Base-by-base conservation (phyloP, 345 rosid genomes). In the Citrus mangshanensis region DNA sequence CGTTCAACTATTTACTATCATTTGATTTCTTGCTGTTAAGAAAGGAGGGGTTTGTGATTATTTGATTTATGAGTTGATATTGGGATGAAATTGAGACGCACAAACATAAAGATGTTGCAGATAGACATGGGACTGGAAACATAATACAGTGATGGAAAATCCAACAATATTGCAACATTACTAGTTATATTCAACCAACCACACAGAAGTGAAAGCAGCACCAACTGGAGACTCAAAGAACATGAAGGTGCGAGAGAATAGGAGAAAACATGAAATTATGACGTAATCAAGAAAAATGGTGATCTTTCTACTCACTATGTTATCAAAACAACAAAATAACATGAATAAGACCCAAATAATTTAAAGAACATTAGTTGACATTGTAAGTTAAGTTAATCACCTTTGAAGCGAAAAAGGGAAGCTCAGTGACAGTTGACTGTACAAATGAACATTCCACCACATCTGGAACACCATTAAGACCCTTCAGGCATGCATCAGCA, bases 401-500 rank as follows among this genome's bases (percentile, higher is more conserved):
- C 94, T 87, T 91, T 9, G 97, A 94, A 65, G 98, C 94, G 81
- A 94, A 92, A 89, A 90, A 94, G 4, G 97, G 95, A 77, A 89
- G 89, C 30, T 92, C 95, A 5, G 97, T 91, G 74, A 94, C 80
- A 55, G 79, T 87, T 70, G 97, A 94, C 75, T 91, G 95, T 49
- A 94, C 95, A 54, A 79, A 94, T 37, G 98, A 84, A 80, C 94
- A 92, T 79, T 94, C 93, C 37, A 94, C 86, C 7, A 92, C 91
- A 73, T 92, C 87, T 14, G 94, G 95, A 79, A 91, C 94, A 24
- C 94, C 95, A 78, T 92, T 92, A 63, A 94, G 91, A 28, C 94
- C 97, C 86, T 90, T 90, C 71, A 91, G 87, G 88, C 97, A 91
- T 24, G 98, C 91, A 85, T 94, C 97, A 27, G 94, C 98, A 73